phyloP scores from a whole-genome alignment of 306 rosid species.

The Trichosanthes cucumerina region DNA sequence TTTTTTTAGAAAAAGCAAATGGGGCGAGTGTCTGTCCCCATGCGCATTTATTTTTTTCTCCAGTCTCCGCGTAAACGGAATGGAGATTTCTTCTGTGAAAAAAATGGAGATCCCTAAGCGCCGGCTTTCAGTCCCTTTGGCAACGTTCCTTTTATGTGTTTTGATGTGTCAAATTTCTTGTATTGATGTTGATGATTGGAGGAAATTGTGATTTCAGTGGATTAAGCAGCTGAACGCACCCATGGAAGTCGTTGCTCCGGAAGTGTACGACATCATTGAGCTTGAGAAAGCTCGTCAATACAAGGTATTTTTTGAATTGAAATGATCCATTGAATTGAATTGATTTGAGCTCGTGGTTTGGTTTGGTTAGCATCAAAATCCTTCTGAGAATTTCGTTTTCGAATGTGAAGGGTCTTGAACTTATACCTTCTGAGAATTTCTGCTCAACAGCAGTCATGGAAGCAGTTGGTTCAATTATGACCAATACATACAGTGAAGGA shows the following conservation, averaged over 20 bases:
- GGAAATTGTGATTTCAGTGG: constrained; percentile 40
- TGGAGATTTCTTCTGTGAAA: not conserved
- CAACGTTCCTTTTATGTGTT: too few species aligned
- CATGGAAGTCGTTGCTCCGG: constrained; percentile 62
- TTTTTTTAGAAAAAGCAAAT: too few species aligned
- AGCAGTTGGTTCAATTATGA: constrained; percentile 94
- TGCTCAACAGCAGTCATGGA: constrained; percentile 76
- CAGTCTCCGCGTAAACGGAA: not conserved
- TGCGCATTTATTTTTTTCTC: too few species aligned
- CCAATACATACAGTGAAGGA: constrained; percentile 80
- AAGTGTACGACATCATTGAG: constrained; percentile 65
- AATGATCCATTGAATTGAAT: not conserved
- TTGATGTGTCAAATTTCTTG: too few species aligned
- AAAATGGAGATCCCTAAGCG: not conserved
- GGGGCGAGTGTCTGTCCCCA: too few species aligned
- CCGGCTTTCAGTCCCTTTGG: not conserved
- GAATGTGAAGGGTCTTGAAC: constrained; percentile 54
- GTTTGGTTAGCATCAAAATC: constrained; percentile 17
- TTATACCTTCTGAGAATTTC: constrained; percentile 82
- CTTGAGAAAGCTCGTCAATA: constrained; percentile 89
- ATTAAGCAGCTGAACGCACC: constrained; percentile 70
- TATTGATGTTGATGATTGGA: not conserved
- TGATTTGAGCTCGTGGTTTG: not conserved
- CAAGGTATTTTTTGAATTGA: constrained; percentile 30
- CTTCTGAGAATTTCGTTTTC: not conserved